A percentile compares a stretch with the other conserved stretches of the same genome.
These are phyloP conservation scores for Chiua virens DNA, from an alignment of 768 basidiomycete species.

Conservation along the genomic window DNA sequence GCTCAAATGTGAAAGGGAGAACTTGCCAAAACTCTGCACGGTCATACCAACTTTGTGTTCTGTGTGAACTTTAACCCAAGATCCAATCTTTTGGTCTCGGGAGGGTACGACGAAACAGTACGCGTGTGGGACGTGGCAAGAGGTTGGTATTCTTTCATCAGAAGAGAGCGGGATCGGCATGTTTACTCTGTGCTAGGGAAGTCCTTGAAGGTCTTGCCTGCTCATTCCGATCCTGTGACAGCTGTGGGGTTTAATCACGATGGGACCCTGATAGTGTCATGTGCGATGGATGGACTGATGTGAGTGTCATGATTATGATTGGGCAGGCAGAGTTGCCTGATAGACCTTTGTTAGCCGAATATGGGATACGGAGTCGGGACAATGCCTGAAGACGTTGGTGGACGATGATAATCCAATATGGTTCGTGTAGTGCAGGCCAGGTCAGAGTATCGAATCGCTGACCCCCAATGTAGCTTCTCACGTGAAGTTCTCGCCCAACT, in stretches of 20 bases:
- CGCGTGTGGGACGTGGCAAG: constrained; percentile 94
- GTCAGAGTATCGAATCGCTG: constrained; percentile 4
- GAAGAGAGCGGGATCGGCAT: background rate
- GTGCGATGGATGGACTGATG: constrained; percentile 97
- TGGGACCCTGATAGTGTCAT: constrained; percentile 91
- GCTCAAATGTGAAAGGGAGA: constrained; percentile 42
- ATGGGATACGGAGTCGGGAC: constrained; percentile 97
- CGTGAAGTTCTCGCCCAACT: constrained; percentile 91
- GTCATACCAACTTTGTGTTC: constrained; percentile 94
- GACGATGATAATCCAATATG: constrained; percentile 96
- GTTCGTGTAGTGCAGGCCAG: constrained; percentile 38
- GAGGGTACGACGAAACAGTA: constrained; percentile 94
- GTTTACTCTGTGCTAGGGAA: constrained; percentile 50
- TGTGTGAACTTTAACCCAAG: constrained; percentile 90
- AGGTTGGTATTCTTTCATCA: constrained; percentile 45
- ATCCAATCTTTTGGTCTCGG: constrained; percentile 88
- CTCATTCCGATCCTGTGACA: constrained; percentile 97
- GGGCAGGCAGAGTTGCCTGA: constrained; percentile 3
- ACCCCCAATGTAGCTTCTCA: constrained; percentile 58
- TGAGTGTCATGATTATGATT: constrained; percentile 38
- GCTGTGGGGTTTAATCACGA: constrained; percentile 93
- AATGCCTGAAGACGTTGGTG: constrained; percentile 95
- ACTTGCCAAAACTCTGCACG: constrained; percentile 64
- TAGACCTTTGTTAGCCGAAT: constrained; percentile 64
- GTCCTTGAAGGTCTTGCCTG: constrained; percentile 85